Percentiles rank a stretch among this genome's conserved stretches.
These are phyloP conservation scores for Suillus decipiens DNA, from an alignment of 768 basidiomycete species.

Conservation along the genomic window DNA sequence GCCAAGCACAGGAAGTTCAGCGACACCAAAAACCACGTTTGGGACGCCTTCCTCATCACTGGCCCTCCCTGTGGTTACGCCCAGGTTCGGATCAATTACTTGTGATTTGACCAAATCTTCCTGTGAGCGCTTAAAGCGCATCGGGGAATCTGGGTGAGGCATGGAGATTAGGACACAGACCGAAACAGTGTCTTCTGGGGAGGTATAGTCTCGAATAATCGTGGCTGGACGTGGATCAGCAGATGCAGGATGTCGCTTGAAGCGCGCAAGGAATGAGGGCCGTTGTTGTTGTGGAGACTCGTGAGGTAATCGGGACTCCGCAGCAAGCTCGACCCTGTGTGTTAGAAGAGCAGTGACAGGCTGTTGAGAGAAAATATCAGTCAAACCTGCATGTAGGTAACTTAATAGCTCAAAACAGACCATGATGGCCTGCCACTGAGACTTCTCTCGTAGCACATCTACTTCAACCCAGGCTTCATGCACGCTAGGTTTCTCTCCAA, in stretches of 20 bases:
- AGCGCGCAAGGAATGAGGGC: conserved; percentile 10
- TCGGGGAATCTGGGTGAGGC: conserved; percentile 41
- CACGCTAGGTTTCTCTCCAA: conserved; percentile 52
- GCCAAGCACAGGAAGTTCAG: conserved; percentile 32
- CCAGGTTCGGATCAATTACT: conserved; percentile 10
- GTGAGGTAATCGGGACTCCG: conserved; percentile 1
- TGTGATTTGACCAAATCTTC: conserved; percentile 25
- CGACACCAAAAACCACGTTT: conserved; percentile 50
- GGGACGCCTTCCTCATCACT: conserved; percentile 42
- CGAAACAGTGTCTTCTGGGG: conserved; percentile 42
- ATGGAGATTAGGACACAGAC: conserved; percentile 60
- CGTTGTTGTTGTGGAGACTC: background rate
- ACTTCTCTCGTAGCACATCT: conserved; percentile 21
- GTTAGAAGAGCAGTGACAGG: conserved; percentile 36
- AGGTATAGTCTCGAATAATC: conserved; percentile 8
- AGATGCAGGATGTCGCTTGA: conserved; percentile 8
- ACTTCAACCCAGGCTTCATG: conserved; percentile 46
- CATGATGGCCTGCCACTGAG: conserved; percentile 50
- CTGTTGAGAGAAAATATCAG: conserved; percentile 16
- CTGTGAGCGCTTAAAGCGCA: conserved; percentile 10
- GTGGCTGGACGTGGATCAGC: conserved; percentile 11
- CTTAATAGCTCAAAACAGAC: conserved; percentile 31
- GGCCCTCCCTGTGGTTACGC: conserved; percentile 21
- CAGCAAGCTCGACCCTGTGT: background rate
- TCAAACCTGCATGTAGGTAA: background rate